Evolutionary conservation across 2,329 filamentous ascomycete species (phyloP).

Genomic region (Hymenoscyphus fructigenus): DNA sequence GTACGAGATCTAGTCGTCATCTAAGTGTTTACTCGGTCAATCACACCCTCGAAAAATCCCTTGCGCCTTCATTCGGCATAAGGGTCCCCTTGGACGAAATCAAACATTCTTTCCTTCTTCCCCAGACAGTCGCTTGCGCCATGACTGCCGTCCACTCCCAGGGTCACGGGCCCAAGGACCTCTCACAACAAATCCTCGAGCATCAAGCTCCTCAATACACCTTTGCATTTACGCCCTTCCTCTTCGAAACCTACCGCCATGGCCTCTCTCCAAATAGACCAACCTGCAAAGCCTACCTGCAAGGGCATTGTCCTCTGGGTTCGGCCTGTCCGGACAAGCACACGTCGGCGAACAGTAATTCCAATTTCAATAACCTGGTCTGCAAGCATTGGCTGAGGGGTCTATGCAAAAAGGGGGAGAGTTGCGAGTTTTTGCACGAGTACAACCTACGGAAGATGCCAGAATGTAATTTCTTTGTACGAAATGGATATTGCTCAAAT

Average conservation of each 20-base stretch:
- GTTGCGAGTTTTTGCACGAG: slow-evolving; percentile 97
- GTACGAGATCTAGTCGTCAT: background rate
- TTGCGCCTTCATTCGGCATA: background rate
- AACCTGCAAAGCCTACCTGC: slow-evolving; percentile 80
- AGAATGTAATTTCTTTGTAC: slow-evolving; percentile 94
- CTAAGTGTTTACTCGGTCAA: background rate
- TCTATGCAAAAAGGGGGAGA: slow-evolving; percentile 94
- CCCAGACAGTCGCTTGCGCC: slow-evolving; percentile 9
- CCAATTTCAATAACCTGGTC: slow-evolving; percentile 76
- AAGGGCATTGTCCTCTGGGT: slow-evolving; percentile 84
- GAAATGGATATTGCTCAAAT: slow-evolving; percentile 93
- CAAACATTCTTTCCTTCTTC: background rate
- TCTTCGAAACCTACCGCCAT: slow-evolving; percentile 80
- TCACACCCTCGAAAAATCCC: background rate
- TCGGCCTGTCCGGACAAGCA: slow-evolving; percentile 85
- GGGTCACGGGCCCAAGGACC: slow-evolving; percentile 31
- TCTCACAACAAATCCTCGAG: slow-evolving; percentile 50
- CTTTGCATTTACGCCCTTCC: slow-evolving; percentile 85
- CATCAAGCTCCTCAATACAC: slow-evolving; percentile 58
- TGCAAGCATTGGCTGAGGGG: slow-evolving; percentile 99
- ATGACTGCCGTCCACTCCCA: slow-evolving; percentile 28
- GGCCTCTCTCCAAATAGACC: slow-evolving; percentile 77
- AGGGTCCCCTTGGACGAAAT: background rate
- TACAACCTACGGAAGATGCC: slow-evolving; percentile 98
- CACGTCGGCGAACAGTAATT: slow-evolving; percentile 40